Evolutionary conservation across 2,329 filamentous ascomycete species (phyloP).

Genomic region (Cladosporium sp.): DNA sequence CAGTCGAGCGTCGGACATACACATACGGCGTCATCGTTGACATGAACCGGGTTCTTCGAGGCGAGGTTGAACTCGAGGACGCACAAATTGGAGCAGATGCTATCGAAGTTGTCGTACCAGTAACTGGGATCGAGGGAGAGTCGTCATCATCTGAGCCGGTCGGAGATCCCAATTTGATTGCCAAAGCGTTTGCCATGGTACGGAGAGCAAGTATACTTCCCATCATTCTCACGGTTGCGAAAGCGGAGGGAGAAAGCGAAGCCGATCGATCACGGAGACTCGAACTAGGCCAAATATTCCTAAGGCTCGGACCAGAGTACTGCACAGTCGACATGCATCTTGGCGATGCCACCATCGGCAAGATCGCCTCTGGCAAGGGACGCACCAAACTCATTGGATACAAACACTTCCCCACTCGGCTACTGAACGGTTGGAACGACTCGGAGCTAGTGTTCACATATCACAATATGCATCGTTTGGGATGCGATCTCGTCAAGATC

Average conservation of each 20-base stretch:
- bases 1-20: slow-evolving; percentile 60
- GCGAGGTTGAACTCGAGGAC: slow-evolving; percentile 61
- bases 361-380: slow-evolving; percentile 54
- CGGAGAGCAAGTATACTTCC: slow-evolving; percentile 61
- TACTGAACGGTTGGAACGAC: slow-evolving; percentile 57
- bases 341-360: slow-evolving; percentile 52
- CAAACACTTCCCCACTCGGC: slow-evolving; percentile 45
- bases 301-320: slow-evolving; percentile 63
- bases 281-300: slow-evolving; percentile 56
- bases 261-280: slow-evolving; percentile 19
- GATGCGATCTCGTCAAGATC: slow-evolving; percentile 64
- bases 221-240: slow-evolving; percentile 43
- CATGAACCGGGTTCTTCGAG: slow-evolving; percentile 56
- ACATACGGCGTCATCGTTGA: slow-evolving; percentile 68
- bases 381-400: slow-evolving; percentile 63
- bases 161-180: slow-evolving; percentile 41
- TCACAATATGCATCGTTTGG: slow-evolving; percentile 56
- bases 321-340: slow-evolving; percentile 61
- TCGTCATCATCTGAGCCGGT: slow-evolving; percentile 11
- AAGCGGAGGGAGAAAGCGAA: slow-evolving; percentile 20
- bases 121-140: slow-evolving; percentile 14
- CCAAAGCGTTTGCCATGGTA: slow-evolving; percentile 59
- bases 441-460: slow-evolving; percentile 58
- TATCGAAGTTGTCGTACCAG: slow-evolving; percentile 53
- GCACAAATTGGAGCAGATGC: slow-evolving; percentile 67